A percentile compares a stretch with the other conserved stretches of the same genome.
Conservation (phyloP, 2,329 filamentous ascomycete genomes). For the Colletotrichum tanaceti region DNA sequence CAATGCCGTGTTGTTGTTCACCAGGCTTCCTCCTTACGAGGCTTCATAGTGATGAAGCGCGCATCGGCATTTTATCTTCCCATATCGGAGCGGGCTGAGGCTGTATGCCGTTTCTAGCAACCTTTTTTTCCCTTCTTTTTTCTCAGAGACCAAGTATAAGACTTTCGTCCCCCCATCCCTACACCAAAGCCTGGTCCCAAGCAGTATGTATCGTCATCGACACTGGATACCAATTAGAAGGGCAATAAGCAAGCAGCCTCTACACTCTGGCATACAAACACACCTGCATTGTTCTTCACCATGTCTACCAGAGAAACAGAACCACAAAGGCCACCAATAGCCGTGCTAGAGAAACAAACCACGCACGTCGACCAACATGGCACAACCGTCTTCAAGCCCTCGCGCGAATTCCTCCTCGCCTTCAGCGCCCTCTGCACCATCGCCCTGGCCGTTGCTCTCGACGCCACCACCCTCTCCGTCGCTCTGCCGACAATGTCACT, state of each 20-base stretch:
- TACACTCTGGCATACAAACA: background rate
- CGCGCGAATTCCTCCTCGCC: conserved; percentile 57
- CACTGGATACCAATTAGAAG: background rate
- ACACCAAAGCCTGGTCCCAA: background rate
- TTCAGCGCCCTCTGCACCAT: conserved; percentile 65
- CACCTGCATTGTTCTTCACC: too few species aligned
- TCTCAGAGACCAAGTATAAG: background rate
- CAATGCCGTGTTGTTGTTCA: background rate
- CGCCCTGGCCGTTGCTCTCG: conserved; percentile 71
- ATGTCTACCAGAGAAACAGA: conserved; percentile 22
- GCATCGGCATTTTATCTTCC: background rate
- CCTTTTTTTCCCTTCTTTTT: background rate
- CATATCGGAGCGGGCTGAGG: background rate
- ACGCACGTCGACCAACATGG: conserved; percentile 29
- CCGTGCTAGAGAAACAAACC: conserved; percentile 17
- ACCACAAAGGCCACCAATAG: conserved; percentile 12
- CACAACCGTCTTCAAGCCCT: conserved; percentile 48
- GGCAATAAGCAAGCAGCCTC: background rate
- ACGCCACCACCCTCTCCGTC: conserved; percentile 71
- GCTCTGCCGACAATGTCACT: conserved; percentile 66
- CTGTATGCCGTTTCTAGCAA: background rate
- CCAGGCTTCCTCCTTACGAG: background rate
- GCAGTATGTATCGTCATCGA: background rate
- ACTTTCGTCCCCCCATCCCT: background rate
- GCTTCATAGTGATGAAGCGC: background rate